Conservation (phyloP, 1,284 basidiomycete species). For the Rhodotorula mucilaginosa region DNA sequence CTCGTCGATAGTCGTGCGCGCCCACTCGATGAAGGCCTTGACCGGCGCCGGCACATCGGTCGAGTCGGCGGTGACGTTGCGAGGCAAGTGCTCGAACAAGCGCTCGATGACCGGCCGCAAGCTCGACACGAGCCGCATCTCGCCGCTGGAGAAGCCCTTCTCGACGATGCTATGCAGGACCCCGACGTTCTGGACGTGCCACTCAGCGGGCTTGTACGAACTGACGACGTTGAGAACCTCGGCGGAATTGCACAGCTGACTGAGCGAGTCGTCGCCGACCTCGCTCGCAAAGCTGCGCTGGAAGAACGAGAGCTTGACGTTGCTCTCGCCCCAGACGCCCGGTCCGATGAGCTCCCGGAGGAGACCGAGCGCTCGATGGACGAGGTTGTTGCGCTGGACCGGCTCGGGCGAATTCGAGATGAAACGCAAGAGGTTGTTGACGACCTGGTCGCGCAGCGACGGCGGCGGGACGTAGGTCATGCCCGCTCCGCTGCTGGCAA, state of each 20-base stretch:
- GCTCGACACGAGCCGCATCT: constrained; percentile 70
- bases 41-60: constrained; percentile 72
- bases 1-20: constrained; percentile 71
- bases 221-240: constrained; percentile 87
- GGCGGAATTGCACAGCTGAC: constrained; percentile 75
- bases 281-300: constrained; percentile 70
- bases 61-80: constrained; percentile 52
- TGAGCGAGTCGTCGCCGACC: constrained; percentile 65
- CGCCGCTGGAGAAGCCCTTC: constrained; percentile 63
- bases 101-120: constrained; percentile 82
- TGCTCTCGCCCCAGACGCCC: constrained; percentile 87
- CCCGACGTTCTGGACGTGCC: constrained; percentile 73
- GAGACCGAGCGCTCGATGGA: constrained; percentile 74
- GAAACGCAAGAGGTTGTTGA: constrained; percentile 85
- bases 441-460: constrained; percentile 78
- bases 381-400: constrained; percentile 61
- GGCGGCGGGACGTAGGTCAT: constrained; percentile 56
- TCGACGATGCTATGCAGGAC: constrained; percentile 86
- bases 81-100: constrained; percentile 76
- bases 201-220: constrained; percentile 76
- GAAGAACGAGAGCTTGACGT: constrained; percentile 87
- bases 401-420: constrained; percentile 71
- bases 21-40: constrained; percentile 77
- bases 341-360: constrained; percentile 77
- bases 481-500: constrained; percentile 41